Percentiles rank a stretch among this genome's conserved stretches.
phyloP scores from a whole-genome alignment of 192 early-diverging fungal species.

The Lunasporangiospora selenospora region DNA sequence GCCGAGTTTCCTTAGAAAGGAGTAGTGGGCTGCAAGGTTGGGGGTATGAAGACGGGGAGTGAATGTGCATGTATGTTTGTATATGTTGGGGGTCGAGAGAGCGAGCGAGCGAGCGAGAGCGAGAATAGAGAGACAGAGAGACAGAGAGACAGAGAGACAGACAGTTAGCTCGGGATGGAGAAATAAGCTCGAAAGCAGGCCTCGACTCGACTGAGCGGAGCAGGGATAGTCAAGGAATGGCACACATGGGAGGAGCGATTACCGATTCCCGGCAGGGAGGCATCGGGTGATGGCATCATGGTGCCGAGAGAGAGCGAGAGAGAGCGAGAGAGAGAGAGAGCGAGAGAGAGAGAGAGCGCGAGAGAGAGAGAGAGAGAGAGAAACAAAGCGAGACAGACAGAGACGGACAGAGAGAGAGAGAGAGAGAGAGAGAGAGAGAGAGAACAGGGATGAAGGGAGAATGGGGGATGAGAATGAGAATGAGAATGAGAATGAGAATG shows the following conservation, averaged over 20 bases:
- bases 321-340: not conserved
- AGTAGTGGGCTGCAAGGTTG: conserved; percentile 72
- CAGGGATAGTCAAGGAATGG: not conserved
- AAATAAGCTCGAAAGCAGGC: not conserved
- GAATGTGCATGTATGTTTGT: conserved; percentile 19
- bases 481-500: not conserved
- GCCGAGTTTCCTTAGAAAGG: conserved; percentile 75
- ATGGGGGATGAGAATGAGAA: not conserved
- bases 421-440: not conserved
- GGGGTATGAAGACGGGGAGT: conserved; percentile 46
- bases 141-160: not conserved
- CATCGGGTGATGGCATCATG: conserved; percentile 34
- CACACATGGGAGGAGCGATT: not conserved
- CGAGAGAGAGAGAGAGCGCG: not conserved
- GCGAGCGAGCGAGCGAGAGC: too few relatives aligned
- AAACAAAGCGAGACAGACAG: not conserved
- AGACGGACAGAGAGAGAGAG: not conserved
- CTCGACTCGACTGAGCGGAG: not conserved
- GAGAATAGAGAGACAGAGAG: not conserved
- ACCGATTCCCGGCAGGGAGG: conserved; percentile 37
- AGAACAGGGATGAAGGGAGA: not conserved
- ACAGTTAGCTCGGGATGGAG: not conserved
- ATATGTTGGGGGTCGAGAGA: too few relatives aligned
- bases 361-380: not conserved
- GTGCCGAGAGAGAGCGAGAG: not conserved